A percentile compares a stretch with the other conserved stretches of the same genome.
phyloP scores from a whole-genome alignment of 768 basidiomycete genomes.

The Chalciporus chontae region DNA sequence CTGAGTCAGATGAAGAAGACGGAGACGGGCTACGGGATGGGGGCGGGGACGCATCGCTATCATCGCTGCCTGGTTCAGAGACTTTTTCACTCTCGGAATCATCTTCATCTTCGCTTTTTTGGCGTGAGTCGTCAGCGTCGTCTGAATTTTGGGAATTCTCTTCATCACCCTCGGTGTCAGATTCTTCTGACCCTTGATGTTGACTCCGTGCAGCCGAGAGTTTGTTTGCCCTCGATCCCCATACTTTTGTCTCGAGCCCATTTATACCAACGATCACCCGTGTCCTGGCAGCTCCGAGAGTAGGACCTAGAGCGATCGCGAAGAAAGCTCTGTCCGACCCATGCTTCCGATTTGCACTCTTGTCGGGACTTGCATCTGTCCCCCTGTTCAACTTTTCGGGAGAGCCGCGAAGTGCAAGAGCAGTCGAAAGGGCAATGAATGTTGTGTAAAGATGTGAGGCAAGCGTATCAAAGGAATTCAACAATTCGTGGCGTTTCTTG shows the following conservation, averaged over 20 bases:
- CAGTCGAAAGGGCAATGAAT: constrained; percentile 67
- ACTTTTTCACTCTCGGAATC: constrained; percentile 9
- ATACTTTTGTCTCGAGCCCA: constrained; percentile 50
- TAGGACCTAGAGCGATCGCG: constrained; percentile 64
- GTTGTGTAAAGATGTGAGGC: constrained; percentile 73
- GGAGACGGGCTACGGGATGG: constrained; percentile 28
- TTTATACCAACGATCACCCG: constrained; percentile 62
- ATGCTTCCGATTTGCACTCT: constrained; percentile 2
- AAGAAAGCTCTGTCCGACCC: constrained; percentile 44
- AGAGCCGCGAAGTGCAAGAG: constrained; percentile 42
- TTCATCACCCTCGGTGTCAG: not conserved
- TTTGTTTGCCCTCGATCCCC: constrained; percentile 20
- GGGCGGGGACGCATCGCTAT: constrained; percentile 12
- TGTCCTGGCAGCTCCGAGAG: constrained; percentile 55
- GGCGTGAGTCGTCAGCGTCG: not conserved
- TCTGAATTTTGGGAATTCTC: not conserved
- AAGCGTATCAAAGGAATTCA: constrained; percentile 67
- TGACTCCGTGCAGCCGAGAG: constrained; percentile 28
- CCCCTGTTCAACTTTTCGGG: not conserved
- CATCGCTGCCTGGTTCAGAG: not conserved
- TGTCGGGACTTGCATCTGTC: not conserved
- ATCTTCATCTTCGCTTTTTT: constrained; percentile 5
- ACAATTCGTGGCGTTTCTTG: constrained; percentile 59
- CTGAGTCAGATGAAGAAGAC: constrained; percentile 14
- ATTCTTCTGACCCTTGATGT: not conserved